Base-by-base conservation (phyloP, 2,329 filamentous ascomycete genomes). In the Fusarium bulbicola region DNA sequence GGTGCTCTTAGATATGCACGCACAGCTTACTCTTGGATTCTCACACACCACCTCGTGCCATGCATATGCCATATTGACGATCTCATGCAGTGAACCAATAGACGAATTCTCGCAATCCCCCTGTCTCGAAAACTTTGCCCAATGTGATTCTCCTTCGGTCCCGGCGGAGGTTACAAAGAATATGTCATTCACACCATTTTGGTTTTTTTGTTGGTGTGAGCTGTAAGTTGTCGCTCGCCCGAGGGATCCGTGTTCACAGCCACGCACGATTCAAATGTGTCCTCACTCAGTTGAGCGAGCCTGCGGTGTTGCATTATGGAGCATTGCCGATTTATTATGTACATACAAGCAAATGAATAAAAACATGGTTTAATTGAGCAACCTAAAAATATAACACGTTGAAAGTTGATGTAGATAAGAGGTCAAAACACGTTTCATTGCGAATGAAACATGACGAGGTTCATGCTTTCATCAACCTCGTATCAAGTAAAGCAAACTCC, bases 401-500 rank as follows among this genome's bases (percentile, higher is more conserved):
- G 30, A 52, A n/a, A n/a, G 30, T 24, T 34, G 47, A 32, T 34
- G 32, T 34, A 36, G 30, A 24, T 26, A 37, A 40, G 20, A 30
- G 36, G 37, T 70, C 32, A 43, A 68, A 72, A 71, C 63, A 63
- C 42, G 60, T 70, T 70, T 70, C 66, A 71, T 67, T 59, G 34
- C 47, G 56, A 73, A 72, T 68, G 69, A 73, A 72, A 73, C 69
- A 62, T 46, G 47, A 37, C 42, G 45, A 49, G 57, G 46, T 61
- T 64, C n/a, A 72, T 72, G 65, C 69, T 20, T 37, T 43, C 15
- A 46, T 42, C 21, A 21, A 39, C 60, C 70, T 73, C 70, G 70
- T 73, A 73, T 73, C 65, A 67, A 73, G 49, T 70, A 70, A 49
- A 73, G 56, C 36, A 68, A 68, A 64, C 54, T 59, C 66, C 49